Percentiles rank a stretch among this genome's conserved stretches.
Conservation (phyloP, 495 filamentous ascomycete species). For the Xylaria nigripes region DNA sequence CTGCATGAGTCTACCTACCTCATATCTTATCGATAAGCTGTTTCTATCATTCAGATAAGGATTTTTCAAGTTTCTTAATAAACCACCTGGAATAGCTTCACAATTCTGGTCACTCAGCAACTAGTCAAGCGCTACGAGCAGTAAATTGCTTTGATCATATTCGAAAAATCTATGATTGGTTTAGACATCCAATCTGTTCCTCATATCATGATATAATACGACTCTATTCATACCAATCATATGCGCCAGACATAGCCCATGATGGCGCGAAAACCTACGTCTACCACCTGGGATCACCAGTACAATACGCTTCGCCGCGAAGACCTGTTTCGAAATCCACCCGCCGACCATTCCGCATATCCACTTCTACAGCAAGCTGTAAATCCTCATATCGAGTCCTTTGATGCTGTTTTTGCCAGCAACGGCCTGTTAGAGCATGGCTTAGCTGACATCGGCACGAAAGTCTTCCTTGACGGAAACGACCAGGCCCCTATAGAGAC, state of each 20-base stretch:
- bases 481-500: conserved; percentile 42
- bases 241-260: conserved; percentile 25
- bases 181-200: neutral
- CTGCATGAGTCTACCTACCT: no score
- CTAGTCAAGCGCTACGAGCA: neutral
- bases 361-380: conserved; percentile 76
- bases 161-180: neutral
- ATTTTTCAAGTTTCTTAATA: conserved; percentile 3
- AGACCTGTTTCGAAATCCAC: conserved; percentile 78
- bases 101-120: neutral
- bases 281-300: conserved; percentile 67
- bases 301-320: conserved; percentile 78
- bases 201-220: neutral
- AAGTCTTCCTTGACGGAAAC: conserved; percentile 76
- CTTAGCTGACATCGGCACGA: conserved; percentile 81
- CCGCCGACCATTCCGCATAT: conserved; percentile 78
- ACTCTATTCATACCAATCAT: neutral
- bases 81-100: neutral
- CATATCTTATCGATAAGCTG: conserved; percentile 6
- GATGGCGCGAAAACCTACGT: conserved; percentile 51
- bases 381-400: conserved; percentile 85
- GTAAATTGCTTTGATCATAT: neutral
- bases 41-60: conserved; percentile 1
- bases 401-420: conserved; percentile 81
- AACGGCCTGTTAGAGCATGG: conserved; percentile 61